These are phyloP conservation scores for Fonsecaea nubica DNA, from an alignment of 2,329 filamentous ascomycete species.

Conservation along the genomic window DNA sequence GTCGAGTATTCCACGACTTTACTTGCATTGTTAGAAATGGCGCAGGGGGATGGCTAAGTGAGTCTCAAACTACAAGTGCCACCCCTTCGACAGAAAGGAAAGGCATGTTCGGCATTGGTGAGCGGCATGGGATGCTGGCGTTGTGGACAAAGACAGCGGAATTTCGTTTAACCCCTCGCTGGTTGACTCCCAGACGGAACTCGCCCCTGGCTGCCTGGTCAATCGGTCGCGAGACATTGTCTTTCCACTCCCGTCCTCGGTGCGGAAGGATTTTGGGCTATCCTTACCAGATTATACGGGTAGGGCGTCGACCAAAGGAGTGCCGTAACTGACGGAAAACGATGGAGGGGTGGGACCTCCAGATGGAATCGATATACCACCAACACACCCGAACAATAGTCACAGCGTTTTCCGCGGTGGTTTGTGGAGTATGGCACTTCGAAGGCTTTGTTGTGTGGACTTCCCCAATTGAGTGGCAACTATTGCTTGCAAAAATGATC, in stretches of 20 bases:
- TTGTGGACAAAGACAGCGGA: background rate
- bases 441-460: background rate
- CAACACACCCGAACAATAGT: background rate
- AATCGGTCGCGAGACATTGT: background rate
- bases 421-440: background rate
- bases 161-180: background rate
- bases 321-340: background rate
- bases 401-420: background rate
- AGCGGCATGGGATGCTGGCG: background rate
- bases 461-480: background rate
- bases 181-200: background rate
- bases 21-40: background rate
- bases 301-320: background rate
- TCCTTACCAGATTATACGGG: too few relatives aligned
- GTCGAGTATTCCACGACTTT: background rate
- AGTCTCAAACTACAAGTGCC: background rate
- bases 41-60: background rate
- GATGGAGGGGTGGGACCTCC: background rate
- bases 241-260: background rate
- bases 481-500: background rate
- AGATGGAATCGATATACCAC: background rate
- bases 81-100: background rate
- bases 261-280: background rate
- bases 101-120: background rate
- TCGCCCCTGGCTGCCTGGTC: background rate